A percentile compares a stretch with the other conserved stretches of the same genome.
These are phyloP conservation scores for Tolypocladium ophioglossoides DNA, from an alignment of 2,329 filamentous ascomycete species.

Conservation along the genomic window DNA sequence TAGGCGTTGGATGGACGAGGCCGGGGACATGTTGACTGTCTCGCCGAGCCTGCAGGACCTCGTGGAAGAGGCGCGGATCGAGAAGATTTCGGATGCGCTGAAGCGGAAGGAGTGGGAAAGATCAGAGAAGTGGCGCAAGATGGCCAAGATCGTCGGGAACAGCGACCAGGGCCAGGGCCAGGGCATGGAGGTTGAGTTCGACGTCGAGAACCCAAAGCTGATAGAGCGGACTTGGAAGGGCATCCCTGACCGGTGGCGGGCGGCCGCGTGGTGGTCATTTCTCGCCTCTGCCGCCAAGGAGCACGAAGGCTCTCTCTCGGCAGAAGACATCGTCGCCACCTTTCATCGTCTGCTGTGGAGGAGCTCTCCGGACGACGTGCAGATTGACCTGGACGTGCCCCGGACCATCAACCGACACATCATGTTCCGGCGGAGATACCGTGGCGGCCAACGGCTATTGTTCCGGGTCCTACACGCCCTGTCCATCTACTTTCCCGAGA, in stretches of 20 bases:
- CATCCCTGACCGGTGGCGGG: slow-evolving; percentile 91
- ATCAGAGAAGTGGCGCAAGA: slow-evolving; percentile 57
- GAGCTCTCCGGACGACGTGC: slow-evolving; percentile 80
- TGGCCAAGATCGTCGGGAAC: slow-evolving; percentile 46
- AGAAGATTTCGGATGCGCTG: slow-evolving; percentile 40
- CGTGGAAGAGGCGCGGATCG: slow-evolving; percentile 42
- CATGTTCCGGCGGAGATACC: slow-evolving; percentile 89
- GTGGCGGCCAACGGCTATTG: slow-evolving; percentile 80
- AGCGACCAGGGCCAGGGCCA: slow-evolving; percentile 42
- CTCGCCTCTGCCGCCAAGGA: slow-evolving; percentile 65
- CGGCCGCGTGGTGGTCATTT: slow-evolving; percentile 91
- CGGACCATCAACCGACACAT: slow-evolving; percentile 91
- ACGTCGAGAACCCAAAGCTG: slow-evolving; percentile 71
- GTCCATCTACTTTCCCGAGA: slow-evolving; percentile 81
- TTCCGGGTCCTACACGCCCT: slow-evolving; percentile 90
- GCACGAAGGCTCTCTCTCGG: slow-evolving; percentile 46
- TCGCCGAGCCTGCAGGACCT: slow-evolving; percentile 46
- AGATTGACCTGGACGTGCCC: slow-evolving; percentile 95
- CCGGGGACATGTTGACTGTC: slow-evolving; percentile 55
- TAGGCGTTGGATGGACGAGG: slow-evolving; percentile 51
- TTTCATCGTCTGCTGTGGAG: slow-evolving; percentile 65
- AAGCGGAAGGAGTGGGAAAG: slow-evolving; percentile 54
- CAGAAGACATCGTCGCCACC: slow-evolving; percentile 59
- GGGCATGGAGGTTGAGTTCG: slow-evolving; percentile 66
- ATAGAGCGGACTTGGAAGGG: slow-evolving; percentile 95